Conservation (phyloP, 2,329 filamentous ascomycete species). For the Remersonia thermophila region DNA sequence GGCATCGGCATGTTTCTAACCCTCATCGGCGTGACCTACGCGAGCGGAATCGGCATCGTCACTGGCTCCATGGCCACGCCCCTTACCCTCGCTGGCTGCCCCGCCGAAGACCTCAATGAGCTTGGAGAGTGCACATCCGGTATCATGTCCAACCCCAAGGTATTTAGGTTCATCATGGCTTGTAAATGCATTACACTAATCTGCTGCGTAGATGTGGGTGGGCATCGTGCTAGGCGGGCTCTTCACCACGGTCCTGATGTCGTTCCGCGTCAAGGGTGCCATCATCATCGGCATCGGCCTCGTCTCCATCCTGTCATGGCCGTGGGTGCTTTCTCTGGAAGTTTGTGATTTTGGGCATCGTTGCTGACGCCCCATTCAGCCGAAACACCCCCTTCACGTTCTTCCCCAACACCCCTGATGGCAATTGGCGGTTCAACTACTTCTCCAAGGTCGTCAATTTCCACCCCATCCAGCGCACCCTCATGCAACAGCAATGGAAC, state of each 20-base stretch:
- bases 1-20: constrained; percentile 54
- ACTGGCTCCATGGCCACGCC: constrained; percentile 60
- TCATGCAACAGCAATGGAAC: constrained; percentile 56
- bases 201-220: constrained; percentile 57
- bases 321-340: constrained; percentile 34
- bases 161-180: constrained; percentile 20
- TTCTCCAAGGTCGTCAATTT: constrained; percentile 63
- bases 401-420: constrained; percentile 54
- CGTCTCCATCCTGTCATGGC: constrained; percentile 65
- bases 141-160: constrained; percentile 67
- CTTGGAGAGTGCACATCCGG: constrained; percentile 41
- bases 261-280: constrained; percentile 62
- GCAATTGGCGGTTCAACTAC: constrained; percentile 54
- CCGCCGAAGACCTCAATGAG: constrained; percentile 37
- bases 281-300: constrained; percentile 62
- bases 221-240: constrained; percentile 72
- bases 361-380: constrained; percentile 23
- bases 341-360: not conserved
- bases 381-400: constrained; percentile 59
- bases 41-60: constrained; percentile 70
- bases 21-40: constrained; percentile 59
- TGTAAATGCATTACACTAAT: not conserved
- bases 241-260: constrained; percentile 68
- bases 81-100: constrained; percentile 65
- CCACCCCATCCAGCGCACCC: constrained; percentile 52